phyloP scores from a whole-genome alignment of 257 asterid species.

The Gentiana straminea region DNA sequence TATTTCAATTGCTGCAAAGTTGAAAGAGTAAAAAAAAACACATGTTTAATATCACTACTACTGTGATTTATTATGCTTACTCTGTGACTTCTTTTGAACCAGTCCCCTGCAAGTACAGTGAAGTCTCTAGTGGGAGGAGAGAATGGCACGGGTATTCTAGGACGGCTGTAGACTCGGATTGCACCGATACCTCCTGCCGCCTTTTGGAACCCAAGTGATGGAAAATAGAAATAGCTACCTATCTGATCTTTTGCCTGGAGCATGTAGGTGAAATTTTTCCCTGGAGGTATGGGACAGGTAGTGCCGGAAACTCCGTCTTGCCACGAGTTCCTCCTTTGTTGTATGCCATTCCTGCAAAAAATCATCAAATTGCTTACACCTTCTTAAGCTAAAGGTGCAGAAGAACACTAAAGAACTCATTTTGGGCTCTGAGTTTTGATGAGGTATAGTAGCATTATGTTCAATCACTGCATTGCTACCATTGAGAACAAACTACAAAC shows the following conservation, averaged over 20 bases:
- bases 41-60: background rate
- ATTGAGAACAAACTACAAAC: too few relatives aligned
- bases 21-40: background rate
- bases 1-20: constrained; percentile 64
- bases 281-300: constrained; percentile 75
- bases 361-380: too few relatives aligned
- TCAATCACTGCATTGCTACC: too few relatives aligned
- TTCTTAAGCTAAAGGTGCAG: too few relatives aligned
- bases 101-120: constrained; percentile 76
- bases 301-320: constrained; percentile 80
- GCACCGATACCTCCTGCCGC: constrained; percentile 92
- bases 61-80: constrained; percentile 24
- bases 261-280: constrained; percentile 69
- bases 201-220: constrained; percentile 70
- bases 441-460: too few relatives aligned
- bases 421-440: too few relatives aligned
- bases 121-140: constrained; percentile 74
- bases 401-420: too few relatives aligned
- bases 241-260: constrained; percentile 95
- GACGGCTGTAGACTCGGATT: constrained; percentile 79
- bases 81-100: constrained; percentile 74
- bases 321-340: constrained; percentile 96
- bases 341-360: constrained; percentile 70
- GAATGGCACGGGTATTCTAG: constrained; percentile 80
- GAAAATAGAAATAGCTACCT: constrained; percentile 85